phyloP scores from a whole-genome alignment of 1,284 basidiomycete genomes.

The Ceratobasidium sp. region DNA sequence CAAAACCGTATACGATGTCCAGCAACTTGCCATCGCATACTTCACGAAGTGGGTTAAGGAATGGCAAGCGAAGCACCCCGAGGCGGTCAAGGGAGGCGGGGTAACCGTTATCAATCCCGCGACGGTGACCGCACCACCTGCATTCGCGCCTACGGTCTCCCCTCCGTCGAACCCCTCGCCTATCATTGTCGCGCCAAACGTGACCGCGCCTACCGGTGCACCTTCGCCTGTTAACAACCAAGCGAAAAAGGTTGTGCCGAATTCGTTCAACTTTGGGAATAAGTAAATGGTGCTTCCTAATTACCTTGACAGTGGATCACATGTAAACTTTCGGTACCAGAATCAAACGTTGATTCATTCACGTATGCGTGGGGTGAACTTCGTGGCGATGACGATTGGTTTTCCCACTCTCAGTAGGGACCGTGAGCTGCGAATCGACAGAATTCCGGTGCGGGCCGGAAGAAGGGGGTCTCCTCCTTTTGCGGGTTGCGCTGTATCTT shows the following conservation, averaged over 20 bases:
- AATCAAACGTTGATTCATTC: background rate
- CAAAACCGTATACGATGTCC: slow-evolving; percentile 43
- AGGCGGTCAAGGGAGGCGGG: slow-evolving; percentile 35
- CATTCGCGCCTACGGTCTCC: slow-evolving; percentile 27
- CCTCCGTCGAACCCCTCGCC: slow-evolving; percentile 19
- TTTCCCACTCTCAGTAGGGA: background rate
- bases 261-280: slow-evolving; percentile 40
- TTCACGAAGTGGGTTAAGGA: slow-evolving; percentile 46
- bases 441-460: too few species aligned
- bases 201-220: slow-evolving; percentile 11
- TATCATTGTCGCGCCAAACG: slow-evolving; percentile 35
- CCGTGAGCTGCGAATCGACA: too few species aligned
- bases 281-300: background rate
- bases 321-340: background rate
- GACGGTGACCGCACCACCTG: slow-evolving; percentile 26
- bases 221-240: slow-evolving; percentile 26
- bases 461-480: too few species aligned
- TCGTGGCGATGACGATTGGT: background rate
- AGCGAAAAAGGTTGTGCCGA: slow-evolving; percentile 35
- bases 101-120: slow-evolving; percentile 39
- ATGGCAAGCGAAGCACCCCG: slow-evolving; percentile 45
- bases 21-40: slow-evolving; percentile 46
- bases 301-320: background rate
- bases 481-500: background rate
- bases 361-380: background rate